Evolutionary conservation across 164 flowering plant species (phyloP).

Genomic region (Chloranthus sessilifolius): DNA sequence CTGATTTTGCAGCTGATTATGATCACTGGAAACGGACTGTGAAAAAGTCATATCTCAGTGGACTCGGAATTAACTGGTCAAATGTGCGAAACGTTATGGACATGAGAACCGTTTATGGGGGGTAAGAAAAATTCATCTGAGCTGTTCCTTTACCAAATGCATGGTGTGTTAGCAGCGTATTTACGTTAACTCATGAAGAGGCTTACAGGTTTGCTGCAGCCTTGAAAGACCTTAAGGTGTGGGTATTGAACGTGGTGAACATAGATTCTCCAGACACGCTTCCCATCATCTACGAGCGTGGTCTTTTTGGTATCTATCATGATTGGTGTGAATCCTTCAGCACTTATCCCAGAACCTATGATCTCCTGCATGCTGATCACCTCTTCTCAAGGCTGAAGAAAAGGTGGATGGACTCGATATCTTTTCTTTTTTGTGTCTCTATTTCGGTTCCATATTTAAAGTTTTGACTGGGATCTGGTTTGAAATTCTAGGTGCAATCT

Average conservation of each 20-base stretch:
- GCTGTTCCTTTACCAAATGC: not conserved
- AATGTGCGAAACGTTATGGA: slow-evolving; percentile 90
- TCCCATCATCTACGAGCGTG: slow-evolving; percentile 84
- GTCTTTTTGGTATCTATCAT: slow-evolving; percentile 91
- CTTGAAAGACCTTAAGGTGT: slow-evolving; percentile 57
- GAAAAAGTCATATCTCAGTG: slow-evolving; percentile 44
- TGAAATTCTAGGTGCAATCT: slow-evolving; percentile 56
- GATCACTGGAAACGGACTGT: slow-evolving; percentile 77
- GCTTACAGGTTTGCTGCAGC: slow-evolving; percentile 86
- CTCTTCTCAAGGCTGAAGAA: slow-evolving; percentile 68
- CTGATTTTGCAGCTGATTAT: slow-evolving; percentile 64
- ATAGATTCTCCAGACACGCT: slow-evolving; percentile 81
- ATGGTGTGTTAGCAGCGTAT: not conserved
- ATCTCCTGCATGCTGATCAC: slow-evolving; percentile 88
- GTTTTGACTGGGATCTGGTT: slow-evolving; percentile 4
- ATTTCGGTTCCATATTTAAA: not conserved
- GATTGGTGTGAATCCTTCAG: slow-evolving; percentile 98
- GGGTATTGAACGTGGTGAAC: slow-evolving; percentile 91
- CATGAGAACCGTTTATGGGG: slow-evolving; percentile 99
- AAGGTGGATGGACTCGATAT: slow-evolving; percentile 30
- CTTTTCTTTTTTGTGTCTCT: not conserved
- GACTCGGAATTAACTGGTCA: slow-evolving; percentile 77
- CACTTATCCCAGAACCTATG: slow-evolving; percentile 83
- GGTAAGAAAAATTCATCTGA: slow-evolving; percentile 36
- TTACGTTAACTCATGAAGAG: slow-evolving; percentile 1